Base-by-base conservation (phyloP, 2,329 filamentous ascomycete genomes). In the Apiospora sp. region DNA sequence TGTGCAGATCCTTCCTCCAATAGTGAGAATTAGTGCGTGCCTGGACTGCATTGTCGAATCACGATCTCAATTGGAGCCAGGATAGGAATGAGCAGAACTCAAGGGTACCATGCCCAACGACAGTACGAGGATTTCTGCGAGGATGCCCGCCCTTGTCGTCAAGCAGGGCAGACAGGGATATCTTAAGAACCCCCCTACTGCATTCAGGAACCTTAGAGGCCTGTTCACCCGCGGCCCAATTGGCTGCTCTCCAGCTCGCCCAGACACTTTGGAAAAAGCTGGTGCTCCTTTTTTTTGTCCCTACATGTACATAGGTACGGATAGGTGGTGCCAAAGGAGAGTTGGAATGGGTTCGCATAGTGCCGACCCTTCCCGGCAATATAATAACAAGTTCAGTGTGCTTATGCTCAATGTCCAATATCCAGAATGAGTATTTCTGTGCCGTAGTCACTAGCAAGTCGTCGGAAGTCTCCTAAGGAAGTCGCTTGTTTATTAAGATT, bases 1-100 rank as follows among this genome's bases (percentile, higher is more conserved):
- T 41, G 58, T 64, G 58, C 58, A 64, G 58, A 41, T 64, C 58
- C n/a, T 64, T 64, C 34, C 58, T 64, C 58, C 34, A 64, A 64
- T 64, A 24, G 58, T 61, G 34, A 64, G 41, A 3, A 64, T 10
- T 64, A 41, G 58, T 64, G 58, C 34, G 34, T 64, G 58, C 16
- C 30, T 14, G 34, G 58, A 14, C 34, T 34, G 58, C 4, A 64
- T 64, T 64, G 58, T 64, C 58, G 58, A 64, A 64, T 64, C 58
- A 64, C 58, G 58, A 64, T 64, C 58, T 41, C 16, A 37, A n/a
- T n/a, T 41, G 58, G 58, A 19, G 58, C 58, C 22, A 64, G 58
- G 58, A 64, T 64, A 64, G 34, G 34, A 64, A 64, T 41, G 58
- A 41, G n/a, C 34, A 64, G 34, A 41, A 13, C 5, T 4, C 58